Evolutionary conservation across 768 basidiomycete species (phyloP), one percentile per base, ranked within the genome.

Genomic region (Clitopilus passeckerianus): DNA sequence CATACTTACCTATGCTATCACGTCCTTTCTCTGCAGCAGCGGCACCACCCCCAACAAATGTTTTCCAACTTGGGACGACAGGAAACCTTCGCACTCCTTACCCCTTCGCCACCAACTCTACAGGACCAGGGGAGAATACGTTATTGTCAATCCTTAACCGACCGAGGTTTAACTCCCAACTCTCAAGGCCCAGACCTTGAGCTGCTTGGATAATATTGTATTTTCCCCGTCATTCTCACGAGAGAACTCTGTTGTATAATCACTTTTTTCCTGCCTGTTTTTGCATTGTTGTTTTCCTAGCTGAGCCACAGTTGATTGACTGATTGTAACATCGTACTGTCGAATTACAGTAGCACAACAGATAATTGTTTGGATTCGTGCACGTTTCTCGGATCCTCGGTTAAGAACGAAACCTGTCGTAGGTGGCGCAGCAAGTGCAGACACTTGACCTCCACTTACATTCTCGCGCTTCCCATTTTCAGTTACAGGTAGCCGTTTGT

Each of bases 111-210:
- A 6, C 57, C 57, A 53, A 34, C 59, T 46, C 41, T 54, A 35
- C 54, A 16, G 46, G 56, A 12, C 50, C 62, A 20, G 41, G 52
- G 9, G 61, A 57, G 34, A 64, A 61, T 34, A 55, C 65, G 53
- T 59, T 64, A 24, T 54, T 66, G 27, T 64, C 65, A 15, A 66
- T 66, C 20, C 59, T 66, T n/a, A 66, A 64, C 18, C 41, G 56
- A 24, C 59, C 59, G 10, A 60, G 63, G 24, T 54, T n/a, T 30
- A 35, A 56, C 14, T 60, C 65, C 10, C 57, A 30, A 55, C 56
- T 59, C 1, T 27, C 59, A 14, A 33, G 55, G 15, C n/a, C 59
- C 24, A 22, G 58, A 2, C 57, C 62, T 1, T 59, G 56, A 56
- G 24, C 60, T 50, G 16, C 58, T 22, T 16, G 35, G 24, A 53